Evolutionary conservation across 2,329 filamentous ascomycete species (phyloP).

Genomic region (Dichotomopilus funicola): DNA sequence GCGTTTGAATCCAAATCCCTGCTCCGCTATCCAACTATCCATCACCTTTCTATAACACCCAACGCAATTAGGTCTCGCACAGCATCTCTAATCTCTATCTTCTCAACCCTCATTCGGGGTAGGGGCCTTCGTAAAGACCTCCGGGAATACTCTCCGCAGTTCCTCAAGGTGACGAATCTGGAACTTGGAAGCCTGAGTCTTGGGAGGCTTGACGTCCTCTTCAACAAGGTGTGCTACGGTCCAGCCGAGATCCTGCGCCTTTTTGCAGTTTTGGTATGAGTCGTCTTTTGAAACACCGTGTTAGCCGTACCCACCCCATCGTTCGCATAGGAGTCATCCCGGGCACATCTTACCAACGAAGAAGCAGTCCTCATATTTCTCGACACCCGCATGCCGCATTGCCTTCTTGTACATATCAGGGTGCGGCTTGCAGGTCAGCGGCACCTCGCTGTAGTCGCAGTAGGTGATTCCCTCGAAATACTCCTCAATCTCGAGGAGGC

Average conservation of each 20-base stretch:
- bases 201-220: conserved; percentile 58
- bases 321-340: not conserved
- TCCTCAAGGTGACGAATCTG: conserved; percentile 73
- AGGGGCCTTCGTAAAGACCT: conserved; percentile 63
- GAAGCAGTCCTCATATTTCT: conserved; percentile 66
- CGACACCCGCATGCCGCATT: conserved; percentile 74
- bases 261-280: conserved; percentile 72
- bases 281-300: conserved; percentile 56
- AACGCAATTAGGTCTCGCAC: not conserved
- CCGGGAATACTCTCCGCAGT: conserved; percentile 68
- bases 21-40: no score
- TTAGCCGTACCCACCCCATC: not conserved
- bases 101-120: not conserved
- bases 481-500: conserved; percentile 74
- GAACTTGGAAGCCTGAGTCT: conserved; percentile 60
- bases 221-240: conserved; percentile 80
- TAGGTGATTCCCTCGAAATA: conserved; percentile 92
- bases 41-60: no score
- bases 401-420: conserved; percentile 79
- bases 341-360: conserved; percentile 70
- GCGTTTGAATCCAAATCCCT: not conserved
- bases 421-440: conserved; percentile 81
- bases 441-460: conserved; percentile 74
- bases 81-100: no score
- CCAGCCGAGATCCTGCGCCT: conserved; percentile 77